Base-by-base conservation (phyloP, 73 alveolate species). In the Blepharisma stoltei region DNA sequence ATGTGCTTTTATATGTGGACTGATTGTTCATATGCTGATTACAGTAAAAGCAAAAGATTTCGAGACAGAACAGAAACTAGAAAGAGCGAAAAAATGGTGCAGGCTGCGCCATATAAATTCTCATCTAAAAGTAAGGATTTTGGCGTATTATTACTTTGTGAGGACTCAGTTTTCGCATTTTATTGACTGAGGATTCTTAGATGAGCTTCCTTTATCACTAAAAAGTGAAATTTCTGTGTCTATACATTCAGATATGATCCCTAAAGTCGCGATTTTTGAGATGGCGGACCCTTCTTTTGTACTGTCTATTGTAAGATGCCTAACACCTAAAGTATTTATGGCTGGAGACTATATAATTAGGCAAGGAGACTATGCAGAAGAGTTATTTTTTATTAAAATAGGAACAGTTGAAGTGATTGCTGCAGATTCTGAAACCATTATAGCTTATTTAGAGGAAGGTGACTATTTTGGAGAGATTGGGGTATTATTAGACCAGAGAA, bases 391-490 rank as follows among this genome's bases (percentile, higher is more conserved):
- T 67, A 84, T 88, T 37, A 53, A 83, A 43, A 48, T 71, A n/a
- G 95, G 95, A 27, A 38, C 38, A 6, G 92, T 84, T 0, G 68
- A 79, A 46, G 83, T 88, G 20, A 48, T 84, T 7, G 83, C 92
- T 0, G 78, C 89, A 4, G 89, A 88, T 78, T 75, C 78, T 21
- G 21, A 77, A 44, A 80, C 89, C 6, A 47, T 67, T 20, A 83
- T 88, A 4, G 85, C 89, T 6, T 60, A 54, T 54, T 38, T 84
- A 76, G 71, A 76, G 23, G 89, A 88, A 80, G 95, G 95, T 0
- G 54, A 76, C 46, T 88, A 84, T 71, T 88, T 88, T 66, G 95
- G 95, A 25, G 95, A 88, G 49, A 84, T 88, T 8, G 95, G 95
- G 3, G 76, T 83, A 18, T 65, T 88, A 18, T 48, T 88, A 9